Conservation (phyloP, 2,329 filamentous ascomycete species). For the Penicillium decumbens region DNA sequence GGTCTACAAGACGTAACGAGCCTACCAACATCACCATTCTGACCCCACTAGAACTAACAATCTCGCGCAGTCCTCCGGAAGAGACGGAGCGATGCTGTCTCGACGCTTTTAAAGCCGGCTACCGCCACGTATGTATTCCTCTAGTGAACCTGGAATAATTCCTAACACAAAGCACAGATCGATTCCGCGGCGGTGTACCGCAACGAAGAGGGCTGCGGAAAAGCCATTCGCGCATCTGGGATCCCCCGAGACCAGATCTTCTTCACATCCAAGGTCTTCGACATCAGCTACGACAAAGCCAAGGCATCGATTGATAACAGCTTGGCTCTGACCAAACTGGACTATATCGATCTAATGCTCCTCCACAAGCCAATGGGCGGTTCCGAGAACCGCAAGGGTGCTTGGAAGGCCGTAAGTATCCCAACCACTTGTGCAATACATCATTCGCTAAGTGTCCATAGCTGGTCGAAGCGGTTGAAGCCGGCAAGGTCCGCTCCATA, state of each 20-base stretch:
- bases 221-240: slow-evolving; percentile 55
- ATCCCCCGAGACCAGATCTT: slow-evolving; percentile 65
- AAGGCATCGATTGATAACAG: slow-evolving; percentile 57
- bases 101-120: slow-evolving; percentile 16
- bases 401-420: slow-evolving; percentile 58
- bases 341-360: slow-evolving; percentile 68
- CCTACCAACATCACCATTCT: not conserved
- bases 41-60: not conserved
- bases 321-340: slow-evolving; percentile 61
- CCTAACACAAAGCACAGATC: slow-evolving; percentile 26
- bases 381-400: slow-evolving; percentile 58
- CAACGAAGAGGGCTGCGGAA: slow-evolving; percentile 66
- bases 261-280: slow-evolving; percentile 52
- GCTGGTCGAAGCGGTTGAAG: slow-evolving; percentile 67
- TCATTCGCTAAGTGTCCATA: not conserved
- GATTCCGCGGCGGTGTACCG: slow-evolving; percentile 58
- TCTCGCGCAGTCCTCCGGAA: slow-evolving; percentile 10
- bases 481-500: slow-evolving; percentile 63
- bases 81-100: slow-evolving; percentile 19
- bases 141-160: too few relatives aligned
- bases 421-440: too few relatives aligned
- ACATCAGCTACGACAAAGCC: slow-evolving; percentile 41
- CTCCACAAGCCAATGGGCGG: slow-evolving; percentile 73
- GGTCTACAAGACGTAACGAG: slow-evolving; percentile 20
- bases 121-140: slow-evolving; percentile 15